Percentiles rank a stretch among this genome's conserved stretches.
phyloP scores from a whole-genome alignment of 257 asterid genomes.

The Forsythia suspensa region DNA sequence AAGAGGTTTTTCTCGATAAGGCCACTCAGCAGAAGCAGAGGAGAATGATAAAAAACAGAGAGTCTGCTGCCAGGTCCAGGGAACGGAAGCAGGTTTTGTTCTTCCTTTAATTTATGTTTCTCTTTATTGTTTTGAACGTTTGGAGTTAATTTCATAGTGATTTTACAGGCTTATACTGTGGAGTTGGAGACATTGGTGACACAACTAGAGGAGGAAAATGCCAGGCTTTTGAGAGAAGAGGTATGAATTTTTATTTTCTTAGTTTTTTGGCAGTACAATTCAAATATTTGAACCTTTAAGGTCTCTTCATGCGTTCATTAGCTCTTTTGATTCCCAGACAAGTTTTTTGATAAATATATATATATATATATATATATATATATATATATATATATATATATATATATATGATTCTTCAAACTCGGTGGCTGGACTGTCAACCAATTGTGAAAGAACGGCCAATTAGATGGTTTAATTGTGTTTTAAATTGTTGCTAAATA shows the following conservation, averaged over 20 bases:
- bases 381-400: no score
- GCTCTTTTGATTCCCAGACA: not conserved
- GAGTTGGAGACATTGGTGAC: slow-evolving; percentile 88
- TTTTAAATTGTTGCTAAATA: not conserved
- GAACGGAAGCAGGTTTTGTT: slow-evolving; percentile 85
- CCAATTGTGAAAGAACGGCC: not conserved
- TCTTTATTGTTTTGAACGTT: not conserved
- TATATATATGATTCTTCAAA: not conserved
- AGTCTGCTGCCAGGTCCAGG: slow-evolving; percentile 95
- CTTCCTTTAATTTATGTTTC: not conserved
- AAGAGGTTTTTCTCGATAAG: slow-evolving; percentile 75
- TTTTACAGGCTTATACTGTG: slow-evolving; percentile 76
- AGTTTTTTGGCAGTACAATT: not conserved
- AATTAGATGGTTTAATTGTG: not conserved
- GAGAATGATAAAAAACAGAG: slow-evolving; percentile 96
- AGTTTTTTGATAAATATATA: not conserved
- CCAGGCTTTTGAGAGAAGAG: slow-evolving; percentile 72
- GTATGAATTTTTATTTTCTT: slow-evolving; percentile 28
- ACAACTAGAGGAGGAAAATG: slow-evolving; percentile 82
- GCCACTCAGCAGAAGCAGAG: slow-evolving; percentile 98
- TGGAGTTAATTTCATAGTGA: slow-evolving; percentile 6
- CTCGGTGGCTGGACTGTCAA: not conserved
- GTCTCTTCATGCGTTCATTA: not conserved
- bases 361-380: no score
- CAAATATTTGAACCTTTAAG: slow-evolving; percentile 1